These are phyloP conservation scores for Xylariaceae sp. DNA, from an alignment of 2,329 filamentous ascomycete genomes.

Conservation along the genomic window DNA sequence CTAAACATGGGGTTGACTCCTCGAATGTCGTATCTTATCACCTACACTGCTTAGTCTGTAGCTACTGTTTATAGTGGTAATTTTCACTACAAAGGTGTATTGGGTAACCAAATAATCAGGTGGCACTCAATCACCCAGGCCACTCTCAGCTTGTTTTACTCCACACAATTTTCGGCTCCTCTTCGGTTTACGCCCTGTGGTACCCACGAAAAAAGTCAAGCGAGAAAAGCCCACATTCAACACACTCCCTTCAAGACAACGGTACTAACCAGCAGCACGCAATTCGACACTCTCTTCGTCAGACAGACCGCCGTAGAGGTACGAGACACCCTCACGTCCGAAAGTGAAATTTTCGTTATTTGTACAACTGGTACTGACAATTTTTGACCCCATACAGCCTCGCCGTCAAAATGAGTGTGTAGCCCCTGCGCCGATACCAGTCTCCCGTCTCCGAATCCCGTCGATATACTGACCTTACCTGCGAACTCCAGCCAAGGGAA, in stretches of 20 bases:
- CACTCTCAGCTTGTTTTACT: neutral
- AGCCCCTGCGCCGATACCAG: slow-evolving; percentile 10
- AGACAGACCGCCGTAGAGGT: slow-evolving; percentile 26
- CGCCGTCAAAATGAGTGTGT: slow-evolving; percentile 33
- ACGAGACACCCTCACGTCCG: slow-evolving; percentile 8
- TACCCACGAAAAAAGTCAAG: slow-evolving; percentile 27
- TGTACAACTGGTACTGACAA: slow-evolving; percentile 13
- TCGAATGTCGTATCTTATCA: neutral
- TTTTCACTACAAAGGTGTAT: no score
- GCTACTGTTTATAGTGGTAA: neutral
- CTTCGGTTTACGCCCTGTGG: slow-evolving; percentile 23
- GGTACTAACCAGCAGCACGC: slow-evolving; percentile 19
- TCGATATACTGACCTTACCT: slow-evolving; percentile 28
- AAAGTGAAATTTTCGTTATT: neutral
- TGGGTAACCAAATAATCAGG: no score
- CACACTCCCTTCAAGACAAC: slow-evolving; percentile 17
- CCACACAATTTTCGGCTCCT: slow-evolving; percentile 19
- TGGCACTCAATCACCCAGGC: no score
- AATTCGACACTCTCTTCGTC: slow-evolving; percentile 19
- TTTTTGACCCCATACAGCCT: slow-evolving; percentile 19
- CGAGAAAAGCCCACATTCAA: slow-evolving; percentile 24
- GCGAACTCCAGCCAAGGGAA: slow-evolving; percentile 31
- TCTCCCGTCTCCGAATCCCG: slow-evolving; percentile 3
- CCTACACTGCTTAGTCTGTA: no score
- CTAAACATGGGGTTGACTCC: no score